Evolutionary conservation across 2,329 filamentous ascomycete genomes (phyloP).

Genomic region (Epichloe coenophiala): DNA sequence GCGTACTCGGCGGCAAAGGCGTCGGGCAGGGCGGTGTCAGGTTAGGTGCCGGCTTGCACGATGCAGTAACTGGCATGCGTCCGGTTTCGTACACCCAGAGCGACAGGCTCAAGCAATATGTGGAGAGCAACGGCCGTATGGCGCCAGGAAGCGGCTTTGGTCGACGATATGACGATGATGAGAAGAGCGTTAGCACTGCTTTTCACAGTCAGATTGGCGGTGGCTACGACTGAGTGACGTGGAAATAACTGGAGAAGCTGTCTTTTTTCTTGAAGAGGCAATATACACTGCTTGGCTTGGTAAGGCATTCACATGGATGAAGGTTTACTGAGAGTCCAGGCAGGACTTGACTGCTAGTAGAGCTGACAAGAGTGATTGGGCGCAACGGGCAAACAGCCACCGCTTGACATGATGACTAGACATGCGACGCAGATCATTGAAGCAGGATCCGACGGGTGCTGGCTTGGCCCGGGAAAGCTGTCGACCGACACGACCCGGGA

Average conservation of each 20-base stretch:
- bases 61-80: slow-evolving; percentile 51
- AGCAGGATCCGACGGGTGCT: neutral
- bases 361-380: neutral
- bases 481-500: neutral
- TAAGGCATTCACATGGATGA: neutral
- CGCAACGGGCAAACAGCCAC: neutral
- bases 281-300: neutral
- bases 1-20: slow-evolving; percentile 61
- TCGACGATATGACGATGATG: slow-evolving; percentile 74
- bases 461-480: neutral
- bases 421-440: neutral
- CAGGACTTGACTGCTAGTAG: neutral
- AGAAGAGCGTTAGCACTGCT: slow-evolving; percentile 88
- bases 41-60: slow-evolving; percentile 66
- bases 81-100: slow-evolving; percentile 43
- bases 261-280: neutral
- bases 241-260: neutral
- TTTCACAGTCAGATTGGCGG: slow-evolving; percentile 88
- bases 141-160: slow-evolving; percentile 55
- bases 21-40: slow-evolving; percentile 79
- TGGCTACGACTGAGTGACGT: slow-evolving; percentile 35
- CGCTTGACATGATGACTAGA: slow-evolving; percentile 1
- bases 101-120: slow-evolving; percentile 87
- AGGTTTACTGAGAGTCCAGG: neutral
- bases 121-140: slow-evolving; percentile 67